Conservation (phyloP, 805 yeast species). For the Lipomyces orientalis region DNA sequence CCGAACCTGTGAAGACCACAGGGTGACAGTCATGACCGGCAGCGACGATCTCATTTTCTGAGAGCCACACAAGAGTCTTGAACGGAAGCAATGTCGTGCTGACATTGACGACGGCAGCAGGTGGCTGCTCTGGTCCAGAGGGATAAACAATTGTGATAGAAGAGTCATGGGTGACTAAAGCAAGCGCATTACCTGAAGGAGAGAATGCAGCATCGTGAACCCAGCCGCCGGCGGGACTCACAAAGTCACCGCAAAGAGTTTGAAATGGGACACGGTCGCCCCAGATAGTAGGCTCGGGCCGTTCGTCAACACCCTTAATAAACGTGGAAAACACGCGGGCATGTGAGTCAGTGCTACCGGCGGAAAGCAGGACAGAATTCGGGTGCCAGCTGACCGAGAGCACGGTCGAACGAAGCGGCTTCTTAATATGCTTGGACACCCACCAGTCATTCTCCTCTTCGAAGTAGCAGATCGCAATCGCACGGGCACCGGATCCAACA, state of each 20-base stretch:
- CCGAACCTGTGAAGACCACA: slow-evolving; percentile 76
- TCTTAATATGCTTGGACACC: slow-evolving; percentile 97
- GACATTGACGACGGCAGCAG: slow-evolving; percentile 61
- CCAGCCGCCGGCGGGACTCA: slow-evolving; percentile 80
- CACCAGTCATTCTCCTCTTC: slow-evolving; percentile 99
- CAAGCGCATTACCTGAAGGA: slow-evolving; percentile 77
- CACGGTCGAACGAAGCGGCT: slow-evolving; percentile 88
- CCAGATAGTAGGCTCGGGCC: slow-evolving; percentile 85
- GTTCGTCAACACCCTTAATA: slow-evolving; percentile 84
- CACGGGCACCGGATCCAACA: slow-evolving; percentile 93
- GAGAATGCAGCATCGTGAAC: slow-evolving; percentile 88
- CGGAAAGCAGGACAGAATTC: slow-evolving; percentile 82
- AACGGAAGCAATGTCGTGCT: slow-evolving; percentile 79
- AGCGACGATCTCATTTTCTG: slow-evolving; percentile 70
- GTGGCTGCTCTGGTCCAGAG: slow-evolving; percentile 67
- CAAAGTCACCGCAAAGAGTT: slow-evolving; percentile 82
- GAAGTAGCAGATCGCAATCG: slow-evolving; percentile 93
- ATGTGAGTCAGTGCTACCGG: slow-evolving; percentile 94
- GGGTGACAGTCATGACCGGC: slow-evolving; percentile 96
- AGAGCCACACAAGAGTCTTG: slow-evolving; percentile 71
- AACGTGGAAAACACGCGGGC: slow-evolving; percentile 87
- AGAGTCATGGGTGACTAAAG: slow-evolving; percentile 85
- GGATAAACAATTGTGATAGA: slow-evolving; percentile 82
- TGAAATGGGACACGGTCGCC: slow-evolving; percentile 95
- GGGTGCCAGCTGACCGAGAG: slow-evolving; percentile 90